Percentiles rank a stretch among this genome's conserved stretches.
Evolutionary conservation across 805 yeast species (phyloP).

Genomic region (Kluyveromyces starmeri): DNA sequence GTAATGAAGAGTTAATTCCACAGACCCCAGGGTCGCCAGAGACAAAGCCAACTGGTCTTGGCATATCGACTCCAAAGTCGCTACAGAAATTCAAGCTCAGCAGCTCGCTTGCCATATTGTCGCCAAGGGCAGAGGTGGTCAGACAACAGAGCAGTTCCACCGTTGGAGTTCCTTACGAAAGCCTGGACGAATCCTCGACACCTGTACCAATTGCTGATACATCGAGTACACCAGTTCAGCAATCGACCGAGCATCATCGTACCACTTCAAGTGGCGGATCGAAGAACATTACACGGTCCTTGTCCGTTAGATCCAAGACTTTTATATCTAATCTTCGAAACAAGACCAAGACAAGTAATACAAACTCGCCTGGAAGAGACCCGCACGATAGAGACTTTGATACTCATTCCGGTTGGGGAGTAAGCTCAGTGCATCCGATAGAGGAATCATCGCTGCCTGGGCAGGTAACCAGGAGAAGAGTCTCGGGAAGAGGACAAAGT

Average conservation of each 20-base stretch:
- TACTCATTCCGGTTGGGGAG: constrained; percentile 31
- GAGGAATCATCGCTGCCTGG: background rate
- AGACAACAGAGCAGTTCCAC: background rate
- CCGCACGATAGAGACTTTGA: constrained; percentile 12
- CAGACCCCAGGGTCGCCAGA: background rate
- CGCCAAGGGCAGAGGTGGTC: background rate
- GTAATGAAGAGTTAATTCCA: background rate
- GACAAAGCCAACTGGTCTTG: constrained; percentile 6
- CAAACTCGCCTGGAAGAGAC: constrained; percentile 4
- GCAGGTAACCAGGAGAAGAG: constrained; percentile 5
- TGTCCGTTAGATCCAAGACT: constrained; percentile 27
- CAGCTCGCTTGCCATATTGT: background rate
- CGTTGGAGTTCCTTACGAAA: constrained; percentile 1
- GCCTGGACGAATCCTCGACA: background rate
- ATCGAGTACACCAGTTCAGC: background rate
- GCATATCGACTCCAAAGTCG: constrained; percentile 3
- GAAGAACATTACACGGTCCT: constrained; percentile 24
- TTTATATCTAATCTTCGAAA: constrained; percentile 19
- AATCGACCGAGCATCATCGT: constrained; percentile 7
- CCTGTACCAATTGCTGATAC: background rate
- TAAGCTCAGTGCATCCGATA: constrained; percentile 8
- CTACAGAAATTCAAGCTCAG: constrained; percentile 1
- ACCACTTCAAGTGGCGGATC: constrained; percentile 10
- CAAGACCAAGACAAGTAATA: constrained; percentile 10
- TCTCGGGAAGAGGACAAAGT: constrained; percentile 21